Base-by-base conservation (phyloP, 2,329 filamentous ascomycete genomes). In the Fusarium chaquense region DNA sequence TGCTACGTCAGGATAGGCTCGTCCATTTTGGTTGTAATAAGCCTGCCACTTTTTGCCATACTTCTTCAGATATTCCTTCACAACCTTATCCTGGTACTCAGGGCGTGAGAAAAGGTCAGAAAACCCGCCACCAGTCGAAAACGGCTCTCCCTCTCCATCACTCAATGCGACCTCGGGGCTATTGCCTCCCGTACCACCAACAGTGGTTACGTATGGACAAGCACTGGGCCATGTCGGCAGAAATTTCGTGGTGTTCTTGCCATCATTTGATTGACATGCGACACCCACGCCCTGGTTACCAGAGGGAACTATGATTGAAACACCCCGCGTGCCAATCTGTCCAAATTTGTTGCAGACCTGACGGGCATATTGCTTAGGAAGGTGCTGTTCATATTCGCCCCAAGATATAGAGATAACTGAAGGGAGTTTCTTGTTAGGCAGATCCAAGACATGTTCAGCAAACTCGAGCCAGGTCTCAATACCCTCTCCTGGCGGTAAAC, bases 401-500 rank as follows among this genome's bases (percentile, higher is more conserved):
- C 93, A 93, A 0, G 90, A 92, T n/a, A 89, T 90, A 41, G 85
- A 86, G 43, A 93, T 83, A 20, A 91, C 86, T 5, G 86, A 84
- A 0, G 91, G 90, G 0, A 93, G 81, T 20, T 86, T 76, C 5
- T 81, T 76, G 62, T 87, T 83, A 2, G 82, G 77, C 22, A 90
- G 82, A 22, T 80, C 76, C 5, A 91, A 80, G 12, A 93, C 81
- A 75, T 89, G 86, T 59, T 85, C 83, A 8, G 90, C 83, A 76
- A 90, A 89, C 18, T 85, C 85, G 5, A 93, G 81, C 76, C 89
- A 93, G 0, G 90, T 89, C 79, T 93, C 90, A 70, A 91, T 90
- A 12, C 80, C 80, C 64, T 80, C 38, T 76, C 79, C 30, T 13
- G 38, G 28, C 53, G 71, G 68, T 18, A 76, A 64, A 43, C 43